Evolutionary conservation across 495 filamentous ascomycete species (phyloP), one percentile per base, ranked within the genome.

Genomic region (Hypoxylon crocopeplum): DNA sequence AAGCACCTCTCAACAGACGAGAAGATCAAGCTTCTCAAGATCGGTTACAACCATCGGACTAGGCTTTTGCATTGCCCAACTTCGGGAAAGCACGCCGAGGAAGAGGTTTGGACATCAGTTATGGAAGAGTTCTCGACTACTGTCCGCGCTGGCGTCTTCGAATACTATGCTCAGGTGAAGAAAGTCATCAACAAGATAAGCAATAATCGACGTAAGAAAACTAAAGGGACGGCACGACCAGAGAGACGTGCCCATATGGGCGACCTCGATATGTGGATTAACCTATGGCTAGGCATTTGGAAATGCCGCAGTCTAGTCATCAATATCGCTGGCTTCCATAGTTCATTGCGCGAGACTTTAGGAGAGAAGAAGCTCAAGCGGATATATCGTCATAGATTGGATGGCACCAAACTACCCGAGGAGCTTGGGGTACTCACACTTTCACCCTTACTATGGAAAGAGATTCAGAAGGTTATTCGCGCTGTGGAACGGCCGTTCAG

Each of bases 221-320:
- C 45, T 15, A 30, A 55, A 32, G 58, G 50, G 34, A 50, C 30
- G 1, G 21, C 20, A 7, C 44, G 45, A 7, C 50, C 50, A 10
- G 12, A 20, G 24, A 55, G 42, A 27, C 44, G 58, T 5, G 4
- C 50, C 38, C 20, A 24, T n/a, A 42, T 41, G 50, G 37, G 19
- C 1, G 13, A 50, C 19, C 32, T 55, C 19, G 58, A 55, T 21
- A 50, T 7, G 17, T 62, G 58, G 58, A 50, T 62, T n/a, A 45
- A 62, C 15, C 21, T 37, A 39, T 62, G 58, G 58, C 50, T 62
- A 17, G 29, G 58, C 15, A 16, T 62, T 25, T 56, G 58, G 58
- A 54, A 50, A 21, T 55, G 37, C 15, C 50, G 58, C 13, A 50
- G 55, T 19, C 1, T 62, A 8, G 17, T 44, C 4, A 24, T 25